Evolutionary conservation across 2,329 filamentous ascomycete species (phyloP), one percentile per base, ranked within the genome.

Genomic region (Trichothecium sympodiale): DNA sequence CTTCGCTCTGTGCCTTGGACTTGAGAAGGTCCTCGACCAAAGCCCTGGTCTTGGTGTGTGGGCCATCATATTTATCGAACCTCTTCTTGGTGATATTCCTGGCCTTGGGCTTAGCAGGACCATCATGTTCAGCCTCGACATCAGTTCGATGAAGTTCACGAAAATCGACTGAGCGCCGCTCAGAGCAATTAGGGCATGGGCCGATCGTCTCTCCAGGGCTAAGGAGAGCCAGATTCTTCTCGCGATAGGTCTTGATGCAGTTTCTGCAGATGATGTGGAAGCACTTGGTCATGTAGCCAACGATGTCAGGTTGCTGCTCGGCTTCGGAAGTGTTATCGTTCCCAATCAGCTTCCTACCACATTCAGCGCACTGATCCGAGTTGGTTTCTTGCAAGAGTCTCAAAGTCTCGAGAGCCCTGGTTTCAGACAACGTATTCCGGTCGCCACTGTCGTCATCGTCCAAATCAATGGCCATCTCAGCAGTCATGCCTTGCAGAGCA

Each of bases 11-110:
- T 1, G 65, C 64, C 38, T 77, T 74, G 35, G 77, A 75, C 34
- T 68, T 64, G 2, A 82, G 57, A 7, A 98, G 71, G 42, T 85
- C 78, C n/a, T 79, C 65, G 1, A 98, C 52, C 3, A 98, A 65
- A 2, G 84, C 86, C 38, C 73, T 77, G 1, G 91, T 94, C 62
- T 98, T 98, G 5, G 88, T 94, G 50, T 94, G 87, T 0, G 89
- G 89, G 0, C 88, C 88, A 30, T 71, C 69, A 53, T 96, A 98
- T 23, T 72, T 74, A 17, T 74, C 75, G 9, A 80, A 64, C 50
- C 79, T 82, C 33, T 69, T 70, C 32, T 30, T 34, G 23, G 17
- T 16, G 12, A 68, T 62, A 38, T 47, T 44, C 35, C 49, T 53
- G 12, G 49, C 46, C 41, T 53, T 57, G 18, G 48, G 39, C 38